Evolutionary conservation across 345 rosid genomes (phyloP).

Genomic region (Ailanthus altissimus): DNA sequence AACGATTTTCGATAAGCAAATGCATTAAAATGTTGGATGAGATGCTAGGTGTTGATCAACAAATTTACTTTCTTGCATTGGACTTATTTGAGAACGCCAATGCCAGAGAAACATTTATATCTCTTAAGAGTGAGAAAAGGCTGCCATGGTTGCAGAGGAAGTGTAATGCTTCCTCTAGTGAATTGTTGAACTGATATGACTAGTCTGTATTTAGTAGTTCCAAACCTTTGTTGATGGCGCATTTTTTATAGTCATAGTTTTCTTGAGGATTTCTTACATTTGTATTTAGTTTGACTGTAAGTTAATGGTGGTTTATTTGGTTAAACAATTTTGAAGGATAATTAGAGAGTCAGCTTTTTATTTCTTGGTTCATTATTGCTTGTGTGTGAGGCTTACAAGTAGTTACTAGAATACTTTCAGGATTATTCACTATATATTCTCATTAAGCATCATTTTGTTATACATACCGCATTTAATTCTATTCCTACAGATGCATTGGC

Average conservation of each 20-base stretch:
- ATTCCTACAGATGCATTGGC: slow-evolving; percentile 51
- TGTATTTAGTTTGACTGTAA: slow-evolving; percentile 35
- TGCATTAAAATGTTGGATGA: slow-evolving; percentile 81
- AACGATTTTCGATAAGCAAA: slow-evolving; percentile 76
- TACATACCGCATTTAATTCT: slow-evolving; percentile 26
- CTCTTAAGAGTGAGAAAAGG: slow-evolving; percentile 73
- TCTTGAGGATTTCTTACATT: slow-evolving; percentile 14
- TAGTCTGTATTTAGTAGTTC: slow-evolving; percentile 19
- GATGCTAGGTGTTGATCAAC: slow-evolving; percentile 73
- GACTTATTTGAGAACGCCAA: slow-evolving; percentile 72
- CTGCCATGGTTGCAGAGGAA: slow-evolving; percentile 72
- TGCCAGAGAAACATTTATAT: slow-evolving; percentile 67
- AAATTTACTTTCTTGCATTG: slow-evolving; percentile 65
- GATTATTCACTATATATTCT: background rate
- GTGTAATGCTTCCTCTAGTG: slow-evolving; percentile 46
- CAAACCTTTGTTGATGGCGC: background rate
- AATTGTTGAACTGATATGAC: slow-evolving; percentile 17
- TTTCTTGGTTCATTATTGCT: slow-evolving; percentile 1
- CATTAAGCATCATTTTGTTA: slow-evolving; percentile 14
- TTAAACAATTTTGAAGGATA: slow-evolving; percentile 21
- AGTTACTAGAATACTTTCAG: slow-evolving; percentile 4
- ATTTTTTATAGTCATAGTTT: slow-evolving; percentile 7
- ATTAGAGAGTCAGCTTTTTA: background rate
- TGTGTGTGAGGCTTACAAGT: slow-evolving; percentile 2
- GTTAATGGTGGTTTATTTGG: slow-evolving; percentile 20